Evolutionary conservation across 768 basidiomycete genomes (phyloP), one percentile per base, ranked within the genome.

Genomic region (Boletellus ananas): DNA sequence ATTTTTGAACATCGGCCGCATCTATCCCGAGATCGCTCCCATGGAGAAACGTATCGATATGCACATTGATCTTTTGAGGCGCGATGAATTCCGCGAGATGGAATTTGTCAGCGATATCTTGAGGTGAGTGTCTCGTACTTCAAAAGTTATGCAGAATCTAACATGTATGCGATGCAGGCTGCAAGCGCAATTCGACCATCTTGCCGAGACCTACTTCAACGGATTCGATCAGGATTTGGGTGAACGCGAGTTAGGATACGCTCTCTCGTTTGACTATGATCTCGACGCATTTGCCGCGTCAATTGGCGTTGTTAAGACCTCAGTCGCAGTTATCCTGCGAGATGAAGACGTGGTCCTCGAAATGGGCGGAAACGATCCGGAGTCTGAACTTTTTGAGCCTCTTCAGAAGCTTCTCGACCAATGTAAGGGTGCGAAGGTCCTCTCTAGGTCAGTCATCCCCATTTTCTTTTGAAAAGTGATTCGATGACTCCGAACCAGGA

Each of bases 271-370:
- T 56, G 95, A 99, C 62, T 79, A 83, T 56, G 96, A 99, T 67
- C 75, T 98, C 8, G 95, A 99, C 64, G 88, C 90, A 68, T 94
- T 97, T 67, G 82, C 90, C 17, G 94, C 93, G 9, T 90, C 94
- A 2, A 82, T 97, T 40, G 91, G 91, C 2, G 79, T 95, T 52
- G 84, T 89, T 35, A 91, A 93, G 74, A 94, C 94, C 5, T 85
- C 87, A 3, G 80, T 97, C 13, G 72, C 80, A n/a, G 71, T 74
- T 0, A 74, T 90, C 25, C 61, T 89, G 29, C 77, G 82, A 52
- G 95, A 97, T 58, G 83, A 87, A 45, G 95, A 96, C 52, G 76
- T 87, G 23, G 70, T 74, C 9, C 63, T 87, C 33, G 90, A 94
- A 20, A 72, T 86, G 65, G 89, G 84, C 17, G 87, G 84, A 25